Evolutionary conservation across 2,329 filamentous ascomycete species (phyloP).

Genomic region (Penicillium brevicompactum): DNA sequence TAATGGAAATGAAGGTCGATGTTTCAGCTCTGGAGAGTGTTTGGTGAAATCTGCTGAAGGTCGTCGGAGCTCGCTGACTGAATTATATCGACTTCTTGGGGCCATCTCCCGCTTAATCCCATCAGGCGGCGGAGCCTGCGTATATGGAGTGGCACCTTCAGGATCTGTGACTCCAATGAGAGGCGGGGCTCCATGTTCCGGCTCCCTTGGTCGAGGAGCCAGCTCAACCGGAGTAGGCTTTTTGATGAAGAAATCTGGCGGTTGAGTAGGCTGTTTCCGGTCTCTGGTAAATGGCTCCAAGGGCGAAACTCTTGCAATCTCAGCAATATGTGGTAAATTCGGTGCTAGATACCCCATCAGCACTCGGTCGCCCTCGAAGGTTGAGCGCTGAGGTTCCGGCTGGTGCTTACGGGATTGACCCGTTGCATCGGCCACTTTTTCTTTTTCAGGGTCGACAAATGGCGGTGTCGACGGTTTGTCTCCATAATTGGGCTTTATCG

Average conservation of each 20-base stretch:
- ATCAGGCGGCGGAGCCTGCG: not conserved
- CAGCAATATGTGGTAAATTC: slow-evolving; percentile 67
- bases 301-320: slow-evolving; percentile 55
- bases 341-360: slow-evolving; percentile 67
- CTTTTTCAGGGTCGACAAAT: slow-evolving; percentile 31
- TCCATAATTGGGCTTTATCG: slow-evolving; percentile 33
- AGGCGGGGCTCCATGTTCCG: not conserved
- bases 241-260: slow-evolving; percentile 4
- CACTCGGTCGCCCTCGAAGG: slow-evolving; percentile 62
- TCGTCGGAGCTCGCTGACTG: slow-evolving; percentile 10
- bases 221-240: not conserved
- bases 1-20: slow-evolving; percentile 40
- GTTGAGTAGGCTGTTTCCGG: slow-evolving; percentile 31
- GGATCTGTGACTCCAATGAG: not conserved
- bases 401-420: slow-evolving; percentile 41
- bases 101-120: not conserved
- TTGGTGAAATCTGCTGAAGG: slow-evolving; percentile 22
- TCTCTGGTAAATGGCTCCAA: slow-evolving; percentile 38
- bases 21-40: slow-evolving; percentile 31
- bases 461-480: slow-evolving; percentile 36
- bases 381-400: slow-evolving; percentile 37
- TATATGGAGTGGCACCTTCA: not conserved
- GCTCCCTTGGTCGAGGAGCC: not conserved
- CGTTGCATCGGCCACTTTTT: slow-evolving; percentile 21
- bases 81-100: slow-evolving; percentile 4